These are phyloP conservation scores for Talaromyces islandicus DNA, from an alignment of 2,329 filamentous ascomycete genomes.

Conservation along the genomic window DNA sequence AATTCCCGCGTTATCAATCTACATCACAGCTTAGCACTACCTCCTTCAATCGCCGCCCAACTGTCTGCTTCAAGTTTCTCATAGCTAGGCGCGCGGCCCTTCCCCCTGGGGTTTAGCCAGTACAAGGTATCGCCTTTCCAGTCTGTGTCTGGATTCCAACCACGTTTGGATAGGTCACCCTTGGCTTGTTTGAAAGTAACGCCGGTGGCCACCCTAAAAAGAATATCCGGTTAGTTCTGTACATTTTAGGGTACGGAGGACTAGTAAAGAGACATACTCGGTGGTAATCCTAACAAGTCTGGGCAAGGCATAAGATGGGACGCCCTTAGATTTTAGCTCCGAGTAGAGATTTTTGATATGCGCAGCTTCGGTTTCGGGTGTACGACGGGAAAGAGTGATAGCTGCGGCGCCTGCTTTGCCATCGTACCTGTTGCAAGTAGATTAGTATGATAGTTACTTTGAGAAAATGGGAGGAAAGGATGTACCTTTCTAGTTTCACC, in stretches of 20 bases:
- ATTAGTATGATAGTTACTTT: neutral
- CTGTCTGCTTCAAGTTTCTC: constrained; percentile 30
- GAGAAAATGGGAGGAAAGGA: neutral
- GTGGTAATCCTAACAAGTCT: constrained; percentile 42
- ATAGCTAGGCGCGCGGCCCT: constrained; percentile 20
- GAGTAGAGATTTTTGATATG: constrained; percentile 35
- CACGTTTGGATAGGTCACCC: constrained; percentile 36
- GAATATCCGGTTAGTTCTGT: constrained; percentile 8
- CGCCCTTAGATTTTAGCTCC: constrained; percentile 37
- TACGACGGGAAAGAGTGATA: constrained; percentile 35
- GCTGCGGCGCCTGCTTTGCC: constrained; percentile 44
- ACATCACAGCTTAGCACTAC: constrained; percentile 36
- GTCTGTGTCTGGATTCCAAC: constrained; percentile 31
- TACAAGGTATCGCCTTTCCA: constrained; percentile 35
- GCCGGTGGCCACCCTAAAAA: constrained; percentile 35
- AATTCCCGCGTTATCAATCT: neutral
- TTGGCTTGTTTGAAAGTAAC: constrained; percentile 49
- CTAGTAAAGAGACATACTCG: constrained; percentile 28
- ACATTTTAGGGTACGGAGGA: neutral
- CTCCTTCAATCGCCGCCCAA: constrained; percentile 39
- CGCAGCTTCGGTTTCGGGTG: constrained; percentile 20
- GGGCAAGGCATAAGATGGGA: constrained; percentile 43
- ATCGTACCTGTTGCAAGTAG: constrained; percentile 34
- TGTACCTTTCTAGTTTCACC: constrained; percentile 35
- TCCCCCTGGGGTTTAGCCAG: constrained; percentile 31